phyloP scores from a whole-genome alignment of 305 asterid species.

The Fraxinus dipetala region DNA sequence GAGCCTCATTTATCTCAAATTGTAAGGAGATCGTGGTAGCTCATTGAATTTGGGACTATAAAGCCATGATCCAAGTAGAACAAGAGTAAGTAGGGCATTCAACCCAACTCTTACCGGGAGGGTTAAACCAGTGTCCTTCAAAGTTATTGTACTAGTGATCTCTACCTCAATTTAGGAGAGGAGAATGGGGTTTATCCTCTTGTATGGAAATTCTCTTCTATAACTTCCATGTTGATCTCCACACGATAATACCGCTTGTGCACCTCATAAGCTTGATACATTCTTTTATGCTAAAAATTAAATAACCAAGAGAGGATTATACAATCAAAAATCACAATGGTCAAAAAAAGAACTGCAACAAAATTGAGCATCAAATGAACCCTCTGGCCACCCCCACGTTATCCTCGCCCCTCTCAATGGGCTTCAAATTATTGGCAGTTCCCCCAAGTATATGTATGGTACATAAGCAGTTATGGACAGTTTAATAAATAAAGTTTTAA shows the following conservation, averaged over 20 bases:
- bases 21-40: neutral
- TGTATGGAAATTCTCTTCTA: neutral
- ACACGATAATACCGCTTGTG: neutral
- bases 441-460: neutral
- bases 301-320: neutral
- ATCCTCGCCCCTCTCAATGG: neutral
- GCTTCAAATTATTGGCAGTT: neutral
- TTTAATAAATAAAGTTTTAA: no score
- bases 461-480: neutral
- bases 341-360: neutral
- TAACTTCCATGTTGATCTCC: neutral
- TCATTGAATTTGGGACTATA: neutral
- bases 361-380: neutral
- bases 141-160: neutral
- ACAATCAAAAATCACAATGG: neutral
- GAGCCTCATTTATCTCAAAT: neutral
- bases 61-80: neutral
- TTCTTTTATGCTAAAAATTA: neutral
- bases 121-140: neutral
- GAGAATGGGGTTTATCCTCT: neutral
- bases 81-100: neutral
- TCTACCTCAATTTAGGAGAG: neutral
- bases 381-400: neutral
- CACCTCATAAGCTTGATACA: neutral
- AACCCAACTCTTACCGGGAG: neutral